Evolutionary conservation across 495 filamentous ascomycete species (phyloP), one percentile per base, ranked within the genome.

Genomic region (Pyrenula massariospora): DNA sequence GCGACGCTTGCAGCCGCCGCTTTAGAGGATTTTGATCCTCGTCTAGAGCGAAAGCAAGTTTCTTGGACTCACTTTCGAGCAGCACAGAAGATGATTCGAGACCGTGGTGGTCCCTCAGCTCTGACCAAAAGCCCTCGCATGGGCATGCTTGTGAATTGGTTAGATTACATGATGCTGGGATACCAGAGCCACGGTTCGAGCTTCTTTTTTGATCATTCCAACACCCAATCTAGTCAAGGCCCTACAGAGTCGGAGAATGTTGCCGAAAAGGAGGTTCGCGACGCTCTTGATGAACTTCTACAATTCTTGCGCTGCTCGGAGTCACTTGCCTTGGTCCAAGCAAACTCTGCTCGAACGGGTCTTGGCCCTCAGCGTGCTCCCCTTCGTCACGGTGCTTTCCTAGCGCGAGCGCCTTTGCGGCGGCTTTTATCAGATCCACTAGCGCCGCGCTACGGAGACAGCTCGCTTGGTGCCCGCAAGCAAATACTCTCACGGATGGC

Each of bases 111-210:
- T 1, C 67, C 70, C 2, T 59, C 59, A 48, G 70, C 68, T 24
- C 73, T 73, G 55, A 19, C 22, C 50, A 59, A 62, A 12, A 65
- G 68, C 50, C 72, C 68, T 10, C 70, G 65, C 36, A 54, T 73
- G n/a, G 69, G 68, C 0, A 73, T 68, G 65, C 54, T 74, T 24
- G 71, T 71, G 47, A 73, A 75, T 52, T 73, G 69, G 72, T 68
- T 71, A 62, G 71, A 73, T 55, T 73, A 73, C 56, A 70, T 71
- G 24, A 54, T 73, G 20, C 65, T 68, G 0, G 72, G 72, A 0
- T 73, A 72, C 56, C 69, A 72, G 36, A 68, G 65, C 0, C 59
- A 68, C 11, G 66, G 63, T 12, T 58, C 60, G 0, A 68, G 66
- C 52, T 71, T 73, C 48, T 69, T 62, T 36, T 73, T 69, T 47